Percentiles rank a stretch among this genome's conserved stretches.
These are phyloP conservation scores for Rhexocercosporidium sp. DNA, from an alignment of 2,329 filamentous ascomycete species.

Conservation along the genomic window DNA sequence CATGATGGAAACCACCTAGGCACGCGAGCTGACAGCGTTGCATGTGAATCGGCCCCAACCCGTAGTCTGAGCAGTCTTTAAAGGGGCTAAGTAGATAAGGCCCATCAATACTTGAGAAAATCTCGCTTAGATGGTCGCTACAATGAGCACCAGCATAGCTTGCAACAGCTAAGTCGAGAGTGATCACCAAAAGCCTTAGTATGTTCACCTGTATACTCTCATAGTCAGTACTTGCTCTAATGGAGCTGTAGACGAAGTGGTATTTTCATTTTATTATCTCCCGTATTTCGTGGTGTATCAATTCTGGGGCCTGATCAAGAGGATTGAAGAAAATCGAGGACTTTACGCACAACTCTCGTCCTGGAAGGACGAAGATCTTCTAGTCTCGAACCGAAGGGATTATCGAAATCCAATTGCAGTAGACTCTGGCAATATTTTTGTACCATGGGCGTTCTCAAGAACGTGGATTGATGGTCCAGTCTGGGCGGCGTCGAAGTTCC, in stretches of 20 bases:
- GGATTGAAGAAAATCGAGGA: too few species aligned
- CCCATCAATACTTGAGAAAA: not conserved
- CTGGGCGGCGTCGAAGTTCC: not conserved
- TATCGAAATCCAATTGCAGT: not conserved
- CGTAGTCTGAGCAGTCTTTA: not conserved
- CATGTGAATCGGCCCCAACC: too few species aligned
- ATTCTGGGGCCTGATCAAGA: too few species aligned
- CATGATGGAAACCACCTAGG: slow-evolving; percentile 15
- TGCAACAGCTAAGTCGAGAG: slow-evolving; percentile 11
- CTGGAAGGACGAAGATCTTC: too few species aligned
- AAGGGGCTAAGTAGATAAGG: not conserved
- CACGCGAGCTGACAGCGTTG: slow-evolving; percentile 11
- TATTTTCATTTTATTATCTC: too few species aligned
- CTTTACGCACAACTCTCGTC: slow-evolving; percentile 8
- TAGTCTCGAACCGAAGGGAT: not conserved
- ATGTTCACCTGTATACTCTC: slow-evolving; percentile 3
- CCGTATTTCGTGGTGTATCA: too few species aligned
- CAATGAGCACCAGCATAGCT: slow-evolving; percentile 11
- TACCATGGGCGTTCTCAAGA: slow-evolving; percentile 12
- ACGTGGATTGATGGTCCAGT: not conserved
- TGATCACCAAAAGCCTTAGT: slow-evolving; percentile 2
- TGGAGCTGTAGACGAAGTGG: not conserved
- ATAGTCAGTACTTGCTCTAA: not conserved
- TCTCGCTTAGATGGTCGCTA: not conserved
- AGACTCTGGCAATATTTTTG: slow-evolving; percentile 11